Percentiles rank a stretch among this genome's conserved stretches.
Conservation (phyloP, 2,329 filamentous ascomycete genomes). For the Hortaea sp. region DNA sequence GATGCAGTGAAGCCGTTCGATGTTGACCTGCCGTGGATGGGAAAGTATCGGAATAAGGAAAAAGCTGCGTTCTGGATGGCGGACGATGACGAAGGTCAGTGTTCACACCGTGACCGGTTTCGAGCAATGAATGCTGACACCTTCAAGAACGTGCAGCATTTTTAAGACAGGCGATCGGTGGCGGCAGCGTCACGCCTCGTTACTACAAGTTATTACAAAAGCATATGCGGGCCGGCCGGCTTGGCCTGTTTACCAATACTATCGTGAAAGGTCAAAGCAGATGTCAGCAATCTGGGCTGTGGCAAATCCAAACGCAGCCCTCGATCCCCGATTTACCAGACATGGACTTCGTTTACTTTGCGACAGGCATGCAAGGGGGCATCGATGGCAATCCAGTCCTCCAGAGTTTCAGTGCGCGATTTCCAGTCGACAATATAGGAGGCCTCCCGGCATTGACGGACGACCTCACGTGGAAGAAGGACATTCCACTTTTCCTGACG, state of each 20-base stretch:
- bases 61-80: slow-evolving; percentile 70
- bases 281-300: slow-evolving; percentile 37
- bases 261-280: slow-evolving; percentile 44
- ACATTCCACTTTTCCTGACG: slow-evolving; percentile 63
- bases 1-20: slow-evolving; percentile 62
- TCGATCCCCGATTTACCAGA: slow-evolving; percentile 38
- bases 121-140: background rate
- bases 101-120: too few relatives aligned
- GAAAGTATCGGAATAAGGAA: slow-evolving; percentile 69
- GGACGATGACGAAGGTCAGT: slow-evolving; percentile 51
- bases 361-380: slow-evolving; percentile 60
- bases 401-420: slow-evolving; percentile 45
- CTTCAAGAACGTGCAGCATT: slow-evolving; percentile 52
- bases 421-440: slow-evolving; percentile 52
- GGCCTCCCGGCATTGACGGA: slow-evolving; percentile 66
- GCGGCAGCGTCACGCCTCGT: slow-evolving; percentile 64
- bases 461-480: slow-evolving; percentile 63
- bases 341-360: slow-evolving; percentile 63
- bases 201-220: slow-evolving; percentile 58
- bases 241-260: slow-evolving; percentile 50
- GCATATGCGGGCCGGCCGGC: slow-evolving; percentile 42
- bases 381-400: slow-evolving; percentile 53
- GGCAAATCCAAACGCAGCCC: slow-evolving; percentile 45
- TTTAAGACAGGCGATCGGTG: slow-evolving; percentile 55
- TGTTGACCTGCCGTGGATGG: slow-evolving; percentile 67